Conservation (phyloP, 805 yeast genomes). For the Jamesozyma gamospora region DNA sequence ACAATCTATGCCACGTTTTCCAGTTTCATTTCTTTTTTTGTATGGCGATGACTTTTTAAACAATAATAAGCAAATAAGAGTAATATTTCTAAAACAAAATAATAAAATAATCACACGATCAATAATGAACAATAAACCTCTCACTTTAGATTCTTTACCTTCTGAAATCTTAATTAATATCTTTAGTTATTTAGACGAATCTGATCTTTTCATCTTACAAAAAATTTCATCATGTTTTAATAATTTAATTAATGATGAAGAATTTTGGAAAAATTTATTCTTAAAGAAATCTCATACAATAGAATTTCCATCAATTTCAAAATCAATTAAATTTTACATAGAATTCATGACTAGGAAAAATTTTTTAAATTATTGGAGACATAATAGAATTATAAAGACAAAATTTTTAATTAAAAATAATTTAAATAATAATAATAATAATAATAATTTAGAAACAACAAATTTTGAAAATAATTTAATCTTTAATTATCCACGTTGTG, state of each 20-base stretch:
- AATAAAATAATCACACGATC: too few relatives aligned
- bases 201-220: conserved; percentile 28
- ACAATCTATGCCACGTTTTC: too few relatives aligned
- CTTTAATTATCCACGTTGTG: conserved; percentile 29
- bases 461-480: conserved; percentile 17
- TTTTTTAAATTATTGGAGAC: conserved; percentile 26
- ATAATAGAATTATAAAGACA: conserved; percentile 27
- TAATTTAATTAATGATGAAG: conserved; percentile 31
- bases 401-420: conserved; percentile 16
- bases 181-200: conserved; percentile 30
- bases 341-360: conserved; percentile 28
- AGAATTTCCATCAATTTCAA: conserved; percentile 31
- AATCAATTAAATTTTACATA: conserved; percentile 27
- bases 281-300: conserved; percentile 21
- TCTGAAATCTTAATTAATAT: conserved; percentile 30
- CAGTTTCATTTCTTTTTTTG: too few relatives aligned
- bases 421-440: neutral
- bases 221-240: conserved; percentile 25
- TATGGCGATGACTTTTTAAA: too few relatives aligned
- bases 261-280: conserved; percentile 35
- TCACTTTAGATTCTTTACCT: conserved; percentile 25
- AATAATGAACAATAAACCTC: too few relatives aligned
- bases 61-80: too few relatives aligned
- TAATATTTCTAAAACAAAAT: too few relatives aligned
- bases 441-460: too few relatives aligned